These are phyloP conservation scores for Lasiodiplodia citricola DNA, from an alignment of 2,329 filamentous ascomycete genomes.

Conservation along the genomic window DNA sequence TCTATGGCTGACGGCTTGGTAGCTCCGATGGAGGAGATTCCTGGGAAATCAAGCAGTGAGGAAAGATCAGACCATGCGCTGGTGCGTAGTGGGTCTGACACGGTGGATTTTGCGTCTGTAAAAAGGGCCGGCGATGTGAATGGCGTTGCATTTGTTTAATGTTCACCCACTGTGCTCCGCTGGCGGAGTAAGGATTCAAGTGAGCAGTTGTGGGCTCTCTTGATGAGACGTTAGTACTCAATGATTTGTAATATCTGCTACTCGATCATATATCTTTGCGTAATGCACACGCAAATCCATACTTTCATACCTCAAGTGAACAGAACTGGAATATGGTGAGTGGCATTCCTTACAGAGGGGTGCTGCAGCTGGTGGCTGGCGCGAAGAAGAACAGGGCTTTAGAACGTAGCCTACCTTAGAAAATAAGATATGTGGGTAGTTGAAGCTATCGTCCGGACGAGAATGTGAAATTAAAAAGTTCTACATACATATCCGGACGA, in stretches of 20 bases:
- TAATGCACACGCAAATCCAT: too few relatives aligned
- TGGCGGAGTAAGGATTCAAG: neutral
- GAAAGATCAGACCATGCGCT: neutral
- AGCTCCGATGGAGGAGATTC: neutral
- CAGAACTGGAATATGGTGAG: too few relatives aligned
- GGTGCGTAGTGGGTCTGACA: neutral
- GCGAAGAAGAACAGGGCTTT: too few relatives aligned
- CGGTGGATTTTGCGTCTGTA: neutral
- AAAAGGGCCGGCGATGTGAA: neutral
- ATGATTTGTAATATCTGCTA: neutral
- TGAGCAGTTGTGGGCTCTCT: neutral
- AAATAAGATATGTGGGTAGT: too few relatives aligned
- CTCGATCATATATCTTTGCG: neutral
- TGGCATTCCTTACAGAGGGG: too few relatives aligned
- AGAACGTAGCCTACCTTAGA: too few relatives aligned
- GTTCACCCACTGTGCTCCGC: neutral
- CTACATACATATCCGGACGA: too few relatives aligned
- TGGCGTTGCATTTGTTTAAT: neutral
- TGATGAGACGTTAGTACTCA: neutral
- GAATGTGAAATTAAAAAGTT: too few relatives aligned
- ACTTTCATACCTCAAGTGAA: too few relatives aligned
- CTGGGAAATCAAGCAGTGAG: too few relatives aligned
- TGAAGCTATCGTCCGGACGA: too few relatives aligned
- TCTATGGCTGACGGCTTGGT: neutral
- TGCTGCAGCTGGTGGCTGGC: too few relatives aligned